phyloP scores from a whole-genome alignment of 768 basidiomycete genomes.

The Boletus eberwhitei region DNA sequence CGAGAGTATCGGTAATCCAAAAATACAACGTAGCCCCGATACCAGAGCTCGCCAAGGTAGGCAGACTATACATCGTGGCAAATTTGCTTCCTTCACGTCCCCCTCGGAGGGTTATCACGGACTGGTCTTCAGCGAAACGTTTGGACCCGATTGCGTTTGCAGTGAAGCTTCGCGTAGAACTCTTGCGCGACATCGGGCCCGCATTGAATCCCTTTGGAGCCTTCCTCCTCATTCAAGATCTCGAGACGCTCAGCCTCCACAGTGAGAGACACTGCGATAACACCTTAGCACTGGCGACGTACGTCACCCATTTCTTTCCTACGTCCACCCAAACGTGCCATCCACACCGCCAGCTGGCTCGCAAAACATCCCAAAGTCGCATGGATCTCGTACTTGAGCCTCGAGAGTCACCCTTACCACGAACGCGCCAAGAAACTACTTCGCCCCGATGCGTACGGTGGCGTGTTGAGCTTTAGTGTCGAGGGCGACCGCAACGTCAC shows the following conservation, averaged over 20 bases:
- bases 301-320: not conserved
- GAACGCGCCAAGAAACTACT: constrained; percentile 53
- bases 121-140: constrained; percentile 45
- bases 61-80: constrained; percentile 30
- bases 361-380: constrained; percentile 60
- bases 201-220: constrained; percentile 54
- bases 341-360: constrained; percentile 40
- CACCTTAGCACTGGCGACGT: constrained; percentile 48
- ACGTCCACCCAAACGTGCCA: too few species aligned
- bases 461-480: constrained; percentile 76
- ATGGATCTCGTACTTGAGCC: constrained; percentile 80
- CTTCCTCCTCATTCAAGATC: constrained; percentile 56
- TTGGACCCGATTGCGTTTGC: constrained; percentile 51
- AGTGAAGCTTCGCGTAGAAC: constrained; percentile 49
- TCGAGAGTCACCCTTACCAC: constrained; percentile 59
- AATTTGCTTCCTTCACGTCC: constrained; percentile 54
- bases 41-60: constrained; percentile 52
- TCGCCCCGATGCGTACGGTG: constrained; percentile 55
- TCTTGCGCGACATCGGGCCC: constrained; percentile 52
- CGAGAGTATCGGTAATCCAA: constrained; percentile 62
- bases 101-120: constrained; percentile 60
- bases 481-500: constrained; percentile 52
- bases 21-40: constrained; percentile 56
- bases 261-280: constrained; percentile 58
- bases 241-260: constrained; percentile 62